Evolutionary conservation across 257 asterid genomes (phyloP).

Genomic region (Rehmannia glutinosa): DNA sequence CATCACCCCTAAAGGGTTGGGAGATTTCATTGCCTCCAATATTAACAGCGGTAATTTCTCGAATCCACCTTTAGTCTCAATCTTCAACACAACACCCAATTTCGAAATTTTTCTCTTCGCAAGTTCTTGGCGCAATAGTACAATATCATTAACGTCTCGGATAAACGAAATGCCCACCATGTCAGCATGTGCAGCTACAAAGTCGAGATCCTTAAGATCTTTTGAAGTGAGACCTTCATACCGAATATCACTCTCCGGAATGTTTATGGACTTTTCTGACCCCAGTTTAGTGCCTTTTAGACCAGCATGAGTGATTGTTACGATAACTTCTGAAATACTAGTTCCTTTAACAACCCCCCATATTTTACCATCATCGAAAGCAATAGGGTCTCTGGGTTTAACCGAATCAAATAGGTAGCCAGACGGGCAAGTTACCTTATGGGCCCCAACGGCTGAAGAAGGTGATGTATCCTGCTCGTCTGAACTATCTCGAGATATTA

Average conservation of each 20-base stretch:
- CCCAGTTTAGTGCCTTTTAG: slow-evolving; percentile 63
- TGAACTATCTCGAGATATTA: slow-evolving; percentile 51
- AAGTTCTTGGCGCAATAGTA: slow-evolving; percentile 52
- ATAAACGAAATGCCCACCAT: slow-evolving; percentile 68
- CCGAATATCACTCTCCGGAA: slow-evolving; percentile 58
- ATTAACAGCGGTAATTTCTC: slow-evolving; percentile 56
- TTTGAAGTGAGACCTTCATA: slow-evolving; percentile 75
- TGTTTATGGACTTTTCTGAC: slow-evolving; percentile 70
- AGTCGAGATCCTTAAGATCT: slow-evolving; percentile 67
- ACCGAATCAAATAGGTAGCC: slow-evolving; percentile 72
- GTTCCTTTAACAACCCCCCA: slow-evolving; percentile 68
- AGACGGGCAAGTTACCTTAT: slow-evolving; percentile 60
- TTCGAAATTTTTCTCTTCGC: slow-evolving; percentile 38
- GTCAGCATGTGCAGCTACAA: slow-evolving; percentile 68
- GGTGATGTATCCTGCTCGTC: slow-evolving; percentile 30
- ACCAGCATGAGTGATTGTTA: slow-evolving; percentile 63
- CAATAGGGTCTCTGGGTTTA: slow-evolving; percentile 67
- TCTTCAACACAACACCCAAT: slow-evolving; percentile 60
- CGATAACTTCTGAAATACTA: slow-evolving; percentile 60
- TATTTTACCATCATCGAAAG: slow-evolving; percentile 76
- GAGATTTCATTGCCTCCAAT: slow-evolving; percentile 60
- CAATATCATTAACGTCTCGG: slow-evolving; percentile 53
- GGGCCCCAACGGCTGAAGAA: slow-evolving; percentile 32
- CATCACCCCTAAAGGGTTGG: slow-evolving; percentile 68
- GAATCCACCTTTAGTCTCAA: slow-evolving; percentile 65